Conservation (phyloP, 768 basidiomycete genomes). For the Lentinus tigrinus region DNA sequence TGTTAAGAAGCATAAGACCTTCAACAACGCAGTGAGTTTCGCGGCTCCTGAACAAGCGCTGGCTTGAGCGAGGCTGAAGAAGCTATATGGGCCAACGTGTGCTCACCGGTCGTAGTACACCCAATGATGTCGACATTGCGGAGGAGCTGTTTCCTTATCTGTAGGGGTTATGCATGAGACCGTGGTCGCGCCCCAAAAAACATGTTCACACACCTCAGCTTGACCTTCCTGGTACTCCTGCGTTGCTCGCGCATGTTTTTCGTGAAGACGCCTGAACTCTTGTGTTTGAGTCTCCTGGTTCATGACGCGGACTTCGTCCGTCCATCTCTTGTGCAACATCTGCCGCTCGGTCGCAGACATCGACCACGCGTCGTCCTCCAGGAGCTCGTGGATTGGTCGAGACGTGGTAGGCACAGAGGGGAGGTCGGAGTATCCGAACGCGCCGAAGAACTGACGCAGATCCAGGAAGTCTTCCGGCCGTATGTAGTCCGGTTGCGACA, state of each 20-base stretch:
- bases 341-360: constrained; percentile 51
- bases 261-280: constrained; percentile 46
- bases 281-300: constrained; percentile 30
- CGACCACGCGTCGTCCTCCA: constrained; percentile 49
- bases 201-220: constrained; percentile 47
- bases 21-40: constrained; percentile 56
- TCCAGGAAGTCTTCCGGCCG: constrained; percentile 8
- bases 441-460: constrained; percentile 29
- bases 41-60: constrained; percentile 53
- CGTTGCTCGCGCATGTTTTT: constrained; percentile 40
- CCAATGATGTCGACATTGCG: constrained; percentile 60
- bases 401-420: constrained; percentile 37
- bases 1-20: constrained; percentile 44
- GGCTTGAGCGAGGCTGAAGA: neutral
- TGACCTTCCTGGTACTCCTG: constrained; percentile 37
- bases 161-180: neutral
- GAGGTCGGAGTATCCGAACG: constrained; percentile 32
- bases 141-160: constrained; percentile 60
- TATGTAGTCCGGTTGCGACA: neutral
- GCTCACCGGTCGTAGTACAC: constrained; percentile 71
- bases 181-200: neutral
- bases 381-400: constrained; percentile 39
- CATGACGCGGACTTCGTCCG: constrained; percentile 35
- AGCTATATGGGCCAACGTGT: neutral
- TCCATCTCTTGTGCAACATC: constrained; percentile 47